Evolutionary conservation across 768 basidiomycete species (phyloP).

Genomic region (Kwoniella bestiolae): DNA sequence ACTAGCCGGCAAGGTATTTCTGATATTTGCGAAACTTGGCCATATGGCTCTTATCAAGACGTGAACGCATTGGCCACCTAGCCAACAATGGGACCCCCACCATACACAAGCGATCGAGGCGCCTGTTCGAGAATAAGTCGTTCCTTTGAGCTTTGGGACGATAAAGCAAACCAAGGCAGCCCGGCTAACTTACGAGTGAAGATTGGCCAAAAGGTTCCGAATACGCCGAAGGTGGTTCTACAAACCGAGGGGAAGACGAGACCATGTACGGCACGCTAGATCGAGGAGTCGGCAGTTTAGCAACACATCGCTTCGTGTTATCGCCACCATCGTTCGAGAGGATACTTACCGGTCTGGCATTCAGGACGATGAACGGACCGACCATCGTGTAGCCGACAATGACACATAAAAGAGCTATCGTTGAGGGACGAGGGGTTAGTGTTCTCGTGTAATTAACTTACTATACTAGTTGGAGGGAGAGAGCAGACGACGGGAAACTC

Average conservation of each 20-base stretch:
- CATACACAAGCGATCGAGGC: constrained; percentile 52
- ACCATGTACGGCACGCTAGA: constrained; percentile 76
- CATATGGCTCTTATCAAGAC: constrained; percentile 77
- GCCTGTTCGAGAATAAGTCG: neutral
- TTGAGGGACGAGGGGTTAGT: neutral
- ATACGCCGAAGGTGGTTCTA: constrained; percentile 77
- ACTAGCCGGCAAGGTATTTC: constrained; percentile 71
- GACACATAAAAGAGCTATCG: constrained; percentile 67
- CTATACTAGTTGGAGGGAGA: too few relatives aligned
- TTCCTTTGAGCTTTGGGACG: neutral
- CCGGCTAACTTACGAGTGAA: constrained; percentile 60
- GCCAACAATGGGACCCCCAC: constrained; percentile 63
- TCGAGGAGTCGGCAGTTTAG: too few relatives aligned
- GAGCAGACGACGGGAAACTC: too few relatives aligned
- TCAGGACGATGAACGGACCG: constrained; percentile 74
- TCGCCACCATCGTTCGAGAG: neutral
- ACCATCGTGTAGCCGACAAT: constrained; percentile 64
- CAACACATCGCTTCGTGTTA: constrained; percentile 59
- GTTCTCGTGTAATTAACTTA: neutral
- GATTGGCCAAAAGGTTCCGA: constrained; percentile 77
- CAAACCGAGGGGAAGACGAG: constrained; percentile 61
- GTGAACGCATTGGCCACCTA: constrained; percentile 77
- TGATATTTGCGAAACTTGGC: constrained; percentile 62
- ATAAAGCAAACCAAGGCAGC: neutral
- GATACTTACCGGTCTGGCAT: constrained; percentile 66